These are phyloP conservation scores for Dactylella cylindrospora DNA, from an alignment of 2,329 filamentous ascomycete species.

Conservation along the genomic window DNA sequence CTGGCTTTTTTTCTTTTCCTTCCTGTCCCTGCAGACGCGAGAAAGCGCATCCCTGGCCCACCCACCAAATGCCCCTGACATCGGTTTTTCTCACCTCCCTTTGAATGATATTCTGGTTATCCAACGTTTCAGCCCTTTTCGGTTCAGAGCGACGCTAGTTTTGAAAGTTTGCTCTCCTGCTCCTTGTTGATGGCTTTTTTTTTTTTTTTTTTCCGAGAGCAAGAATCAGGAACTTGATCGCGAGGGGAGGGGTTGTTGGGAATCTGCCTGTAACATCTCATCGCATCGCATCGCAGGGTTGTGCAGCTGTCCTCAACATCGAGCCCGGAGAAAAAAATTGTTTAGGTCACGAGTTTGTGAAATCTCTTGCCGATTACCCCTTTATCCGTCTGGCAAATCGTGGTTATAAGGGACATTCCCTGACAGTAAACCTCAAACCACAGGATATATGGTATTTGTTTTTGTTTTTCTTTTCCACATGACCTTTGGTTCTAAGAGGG, in stretches of 20 bases:
- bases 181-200: constrained; percentile 10
- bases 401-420: constrained; percentile 4
- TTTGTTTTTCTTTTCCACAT: not conserved
- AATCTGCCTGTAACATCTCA: constrained; percentile 24
- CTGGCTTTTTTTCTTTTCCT: constrained; percentile 22
- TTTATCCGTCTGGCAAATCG: constrained; percentile 5
- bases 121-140: constrained; percentile 43
- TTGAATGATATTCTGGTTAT: constrained; percentile 23
- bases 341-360: no score
- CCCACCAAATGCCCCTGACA: constrained; percentile 14
- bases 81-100: constrained; percentile 10
- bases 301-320: constrained; percentile 13
- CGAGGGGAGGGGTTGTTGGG: constrained; percentile 14
- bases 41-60: constrained; percentile 27
- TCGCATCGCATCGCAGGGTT: constrained; percentile 22
- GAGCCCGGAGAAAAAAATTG: not conserved
- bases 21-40: constrained; percentile 42
- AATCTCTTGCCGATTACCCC: constrained; percentile 4
- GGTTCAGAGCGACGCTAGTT: constrained; percentile 20
- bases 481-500: not conserved
- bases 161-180: constrained; percentile 29
- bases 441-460: not conserved
- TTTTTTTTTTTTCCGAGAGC: constrained; percentile 14
- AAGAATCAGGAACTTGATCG: constrained; percentile 24
- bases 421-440: constrained; percentile 2